phyloP scores from a whole-genome alignment of 1,139 yeast genomes.

The Yamadazyma membranifaciens region DNA sequence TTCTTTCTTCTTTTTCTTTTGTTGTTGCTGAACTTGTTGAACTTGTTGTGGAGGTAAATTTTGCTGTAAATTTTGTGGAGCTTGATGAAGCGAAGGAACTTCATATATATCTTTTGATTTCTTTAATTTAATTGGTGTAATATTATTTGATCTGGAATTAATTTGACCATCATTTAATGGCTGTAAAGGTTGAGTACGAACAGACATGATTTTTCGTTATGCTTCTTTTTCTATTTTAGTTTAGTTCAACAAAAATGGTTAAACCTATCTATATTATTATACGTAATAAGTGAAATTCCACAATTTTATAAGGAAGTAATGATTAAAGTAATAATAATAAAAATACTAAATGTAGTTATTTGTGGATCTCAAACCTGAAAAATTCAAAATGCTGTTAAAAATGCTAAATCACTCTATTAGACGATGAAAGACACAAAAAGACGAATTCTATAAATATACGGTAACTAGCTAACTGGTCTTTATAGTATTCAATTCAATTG shows the following conservation, averaged over 20 bases:
- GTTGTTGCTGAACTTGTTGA: constrained; percentile 18
- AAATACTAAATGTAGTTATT: neutral
- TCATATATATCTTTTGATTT: constrained; percentile 12
- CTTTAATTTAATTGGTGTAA: constrained; percentile 44
- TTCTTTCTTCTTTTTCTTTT: constrained; percentile 68
- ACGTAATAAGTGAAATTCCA: too few relatives aligned
- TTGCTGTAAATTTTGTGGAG: constrained; percentile 13
- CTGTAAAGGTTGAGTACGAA: constrained; percentile 46
- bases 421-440: neutral
- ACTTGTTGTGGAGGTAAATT: constrained; percentile 14
- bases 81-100: constrained; percentile 8
- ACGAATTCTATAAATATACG: neutral
- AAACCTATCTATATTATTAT: neutral
- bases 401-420: neutral
- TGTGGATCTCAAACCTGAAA: neutral
- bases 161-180: constrained; percentile 48
- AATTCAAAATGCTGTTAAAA: neutral
- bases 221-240: neutral
- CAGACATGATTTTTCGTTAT: constrained; percentile 25
- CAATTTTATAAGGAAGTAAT: too few relatives aligned
- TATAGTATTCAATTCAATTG: too few relatives aligned
- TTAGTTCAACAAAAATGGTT: neutral
- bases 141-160: constrained; percentile 32
- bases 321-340: neutral
- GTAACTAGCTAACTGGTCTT: too few relatives aligned